phyloP scores from a whole-genome alignment of 371 early-diverging fungal species.

The Saksenaea vasiformis region DNA sequence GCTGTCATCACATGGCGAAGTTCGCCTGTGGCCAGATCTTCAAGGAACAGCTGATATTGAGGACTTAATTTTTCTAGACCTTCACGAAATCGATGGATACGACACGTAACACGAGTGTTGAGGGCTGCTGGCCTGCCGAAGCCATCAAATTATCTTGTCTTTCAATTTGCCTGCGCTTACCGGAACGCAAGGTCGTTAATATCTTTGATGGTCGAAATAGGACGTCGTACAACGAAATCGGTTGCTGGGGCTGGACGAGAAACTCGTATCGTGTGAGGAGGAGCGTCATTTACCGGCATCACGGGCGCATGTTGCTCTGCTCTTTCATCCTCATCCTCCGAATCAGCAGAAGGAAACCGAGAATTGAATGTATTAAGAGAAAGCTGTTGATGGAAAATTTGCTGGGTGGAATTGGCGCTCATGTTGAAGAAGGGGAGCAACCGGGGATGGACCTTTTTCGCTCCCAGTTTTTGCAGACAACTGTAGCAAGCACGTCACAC shows the following conservation, averaged over 20 bases:
- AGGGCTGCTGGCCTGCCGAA: slow-evolving; percentile 68
- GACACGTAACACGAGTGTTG: slow-evolving; percentile 74
- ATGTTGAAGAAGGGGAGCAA: not conserved
- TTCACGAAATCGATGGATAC: slow-evolving; percentile 72
- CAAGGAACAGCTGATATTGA: slow-evolving; percentile 73
- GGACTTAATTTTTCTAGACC: slow-evolving; percentile 73
- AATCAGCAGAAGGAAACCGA: slow-evolving; percentile 2
- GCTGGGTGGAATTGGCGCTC: not conserved
- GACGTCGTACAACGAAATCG: slow-evolving; percentile 34
- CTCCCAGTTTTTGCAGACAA: not conserved
- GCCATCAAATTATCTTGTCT: not conserved
- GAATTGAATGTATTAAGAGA: slow-evolving; percentile 12
- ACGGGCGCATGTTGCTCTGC: slow-evolving; percentile 13
- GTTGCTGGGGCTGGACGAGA: slow-evolving; percentile 40
- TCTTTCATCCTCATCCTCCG: slow-evolving; percentile 14
- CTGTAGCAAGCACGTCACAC: not conserved
- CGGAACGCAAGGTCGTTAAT: slow-evolving; percentile 39
- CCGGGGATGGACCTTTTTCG: too few relatives aligned
- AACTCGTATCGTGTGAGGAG: slow-evolving; percentile 34
- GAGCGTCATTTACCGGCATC: slow-evolving; percentile 12
- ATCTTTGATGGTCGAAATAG: slow-evolving; percentile 29
- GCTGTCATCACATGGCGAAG: slow-evolving; percentile 64
- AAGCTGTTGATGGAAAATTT: slow-evolving; percentile 8
- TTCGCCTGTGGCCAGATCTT: slow-evolving; percentile 58
- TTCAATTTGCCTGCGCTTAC: slow-evolving; percentile 15